Evolutionary conservation across 805 yeast genomes (phyloP), one percentile per base, ranked within the genome.

Genomic region (Lachancea fermentati): DNA sequence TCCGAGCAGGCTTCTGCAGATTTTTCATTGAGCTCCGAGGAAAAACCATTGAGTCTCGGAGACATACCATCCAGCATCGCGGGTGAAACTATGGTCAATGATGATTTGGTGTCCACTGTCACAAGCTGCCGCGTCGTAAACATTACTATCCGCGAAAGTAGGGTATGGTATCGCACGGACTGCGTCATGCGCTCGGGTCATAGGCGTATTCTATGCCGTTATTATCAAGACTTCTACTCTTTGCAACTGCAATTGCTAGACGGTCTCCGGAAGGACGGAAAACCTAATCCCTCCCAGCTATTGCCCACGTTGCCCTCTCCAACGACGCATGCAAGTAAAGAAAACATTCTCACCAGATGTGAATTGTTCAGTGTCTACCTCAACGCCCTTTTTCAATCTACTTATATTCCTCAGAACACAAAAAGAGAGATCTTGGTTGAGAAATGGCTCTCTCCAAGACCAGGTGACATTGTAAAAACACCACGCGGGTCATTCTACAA

Each of bases 151-250:
- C 28, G 38, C 19, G 39, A 46, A 3, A 42, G 36, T 14, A 47
- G 58, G 24, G 37, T 52, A 15, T 34, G 44, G 36, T 55, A 55
- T 38, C 34, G 37, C 4, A n/a, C 52, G n/a, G 44, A 42, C n/a
- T 26, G 49, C 13, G 39, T 19, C 4, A 42, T 42, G 28, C n/a
- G 15, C 13, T 35, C 46, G 3, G 41, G 44, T 8, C 46, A 47
- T 34, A 41, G 33, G 25, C 42, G 35, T 7, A 39, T 15, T 6
- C 38, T 48, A 19, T 32, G 42, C 19, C 41, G 51, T 8, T 48
- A 46, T 30, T 54, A 52, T 28, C 48, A 50, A 15, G 53, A 54
- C 34, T 54, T 54, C 35, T 55, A 54, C 35, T 29, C 36, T 17
- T 35, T 55, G 36, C 60, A 55, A 34, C 30, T 44, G 9, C 37